Conservation (phyloP, 768 basidiomycete genomes). For the Phylloporus arenicola region DNA sequence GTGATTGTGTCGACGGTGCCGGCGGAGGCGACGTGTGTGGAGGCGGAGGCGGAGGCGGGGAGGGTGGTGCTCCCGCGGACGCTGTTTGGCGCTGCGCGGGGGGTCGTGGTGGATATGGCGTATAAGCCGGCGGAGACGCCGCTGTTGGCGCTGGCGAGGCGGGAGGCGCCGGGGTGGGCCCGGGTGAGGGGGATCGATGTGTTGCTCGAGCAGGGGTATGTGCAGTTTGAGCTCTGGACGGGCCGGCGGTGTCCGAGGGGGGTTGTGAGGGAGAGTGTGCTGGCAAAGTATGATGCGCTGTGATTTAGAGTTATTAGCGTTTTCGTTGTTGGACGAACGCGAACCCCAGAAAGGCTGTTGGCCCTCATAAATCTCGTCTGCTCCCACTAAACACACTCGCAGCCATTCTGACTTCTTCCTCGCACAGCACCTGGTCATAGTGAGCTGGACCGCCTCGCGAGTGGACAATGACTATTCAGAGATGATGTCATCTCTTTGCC, state of each 20-base stretch:
- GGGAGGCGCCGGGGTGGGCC: slow-evolving; percentile 50
- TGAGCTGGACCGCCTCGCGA: no score
- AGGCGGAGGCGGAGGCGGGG: slow-evolving; percentile 13
- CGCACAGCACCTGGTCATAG: no score
- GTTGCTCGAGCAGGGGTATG: slow-evolving; percentile 82
- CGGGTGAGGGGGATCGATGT: slow-evolving; percentile 78
- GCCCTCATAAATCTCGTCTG: no score
- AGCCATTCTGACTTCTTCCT: no score
- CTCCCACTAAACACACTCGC: no score
- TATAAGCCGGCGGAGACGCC: slow-evolving; percentile 88
- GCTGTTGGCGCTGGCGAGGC: slow-evolving; percentile 61
- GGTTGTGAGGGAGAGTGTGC: slow-evolving; percentile 44
- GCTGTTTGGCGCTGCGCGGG: slow-evolving; percentile 58
- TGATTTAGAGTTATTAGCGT: no score
- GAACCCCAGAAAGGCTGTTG: no score
- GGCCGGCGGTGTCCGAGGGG: slow-evolving; percentile 53
- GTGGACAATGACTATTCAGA: no score
- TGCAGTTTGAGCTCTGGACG: slow-evolving; percentile 82
- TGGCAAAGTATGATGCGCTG: slow-evolving; percentile 37
- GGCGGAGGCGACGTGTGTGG: slow-evolving; percentile 48
- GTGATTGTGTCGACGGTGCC: slow-evolving; percentile 91
- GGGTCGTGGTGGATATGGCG: slow-evolving; percentile 88
- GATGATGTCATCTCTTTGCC: no score
- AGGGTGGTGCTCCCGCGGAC: slow-evolving; percentile 29
- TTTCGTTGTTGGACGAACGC: no score